These are phyloP conservation scores for Aspergillus ochraceus DNA, from an alignment of 2,329 filamentous ascomycete species.

Conservation along the genomic window DNA sequence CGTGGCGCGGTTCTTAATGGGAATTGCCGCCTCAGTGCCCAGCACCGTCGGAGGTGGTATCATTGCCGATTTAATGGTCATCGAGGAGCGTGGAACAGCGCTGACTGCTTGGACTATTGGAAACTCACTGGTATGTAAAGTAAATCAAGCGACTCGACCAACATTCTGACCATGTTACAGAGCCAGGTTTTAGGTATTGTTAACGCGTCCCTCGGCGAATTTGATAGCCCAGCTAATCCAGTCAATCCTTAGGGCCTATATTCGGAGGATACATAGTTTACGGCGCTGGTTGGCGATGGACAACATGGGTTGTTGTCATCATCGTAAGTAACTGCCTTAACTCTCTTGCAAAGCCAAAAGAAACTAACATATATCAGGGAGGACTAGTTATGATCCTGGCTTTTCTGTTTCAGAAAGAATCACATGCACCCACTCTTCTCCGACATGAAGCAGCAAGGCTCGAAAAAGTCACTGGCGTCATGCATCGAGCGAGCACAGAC, in stretches of 20 bases:
- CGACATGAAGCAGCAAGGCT: not conserved
- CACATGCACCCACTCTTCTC: not conserved
- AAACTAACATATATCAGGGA: not conserved
- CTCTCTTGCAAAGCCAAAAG: not conserved
- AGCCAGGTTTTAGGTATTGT: not conserved
- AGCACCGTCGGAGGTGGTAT: not conserved
- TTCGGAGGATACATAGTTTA: slow-evolving; percentile 2
- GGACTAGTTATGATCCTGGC: not conserved
- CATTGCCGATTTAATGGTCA: not conserved
- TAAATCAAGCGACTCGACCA: not conserved
- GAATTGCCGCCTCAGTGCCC: not conserved
- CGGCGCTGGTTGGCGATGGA: slow-evolving; percentile 2
- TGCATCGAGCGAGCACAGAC: not conserved
- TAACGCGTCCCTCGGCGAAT: no score
- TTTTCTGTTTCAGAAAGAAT: not conserved
- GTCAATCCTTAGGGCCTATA: not conserved
- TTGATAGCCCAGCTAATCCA: not conserved
- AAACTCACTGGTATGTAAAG: not conserved
- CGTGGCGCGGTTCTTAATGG: slow-evolving; percentile 1
- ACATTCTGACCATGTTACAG: not conserved
- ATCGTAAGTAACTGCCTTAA: not conserved
- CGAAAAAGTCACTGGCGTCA: not conserved
- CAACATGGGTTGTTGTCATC: not conserved
- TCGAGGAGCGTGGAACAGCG: slow-evolving; percentile 1
- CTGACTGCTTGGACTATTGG: not conserved